Conservation (phyloP, 768 basidiomycete genomes). For the Russula vinacea region DNA sequence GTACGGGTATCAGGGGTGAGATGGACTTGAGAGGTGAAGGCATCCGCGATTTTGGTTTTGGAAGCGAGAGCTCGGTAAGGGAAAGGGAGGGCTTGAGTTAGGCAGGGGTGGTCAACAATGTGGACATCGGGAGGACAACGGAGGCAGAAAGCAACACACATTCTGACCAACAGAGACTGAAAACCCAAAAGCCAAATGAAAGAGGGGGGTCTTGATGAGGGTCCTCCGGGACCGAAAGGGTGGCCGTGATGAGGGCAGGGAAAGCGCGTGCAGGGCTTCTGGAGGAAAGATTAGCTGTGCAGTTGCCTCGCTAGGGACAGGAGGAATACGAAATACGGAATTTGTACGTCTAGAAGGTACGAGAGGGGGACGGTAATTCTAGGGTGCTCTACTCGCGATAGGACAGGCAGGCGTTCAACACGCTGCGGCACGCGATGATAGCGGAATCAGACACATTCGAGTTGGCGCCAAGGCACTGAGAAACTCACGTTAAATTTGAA, state of each 20-base stretch:
- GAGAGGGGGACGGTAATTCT: constrained; percentile 2
- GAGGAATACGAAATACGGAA: constrained; percentile 2
- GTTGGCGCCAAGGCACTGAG: constrained; percentile 20
- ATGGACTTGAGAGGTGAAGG: constrained; percentile 21
- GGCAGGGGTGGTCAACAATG: constrained; percentile 4
- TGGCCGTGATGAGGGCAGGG: background rate
- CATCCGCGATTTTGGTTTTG: background rate
- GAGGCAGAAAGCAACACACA: constrained; percentile 7
- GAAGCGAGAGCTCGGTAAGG: background rate
- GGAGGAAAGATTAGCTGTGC: constrained; percentile 5
- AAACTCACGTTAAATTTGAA: constrained; percentile 8
- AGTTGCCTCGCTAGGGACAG: background rate
- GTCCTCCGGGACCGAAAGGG: background rate
- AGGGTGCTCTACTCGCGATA: constrained; percentile 17
- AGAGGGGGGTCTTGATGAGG: background rate
- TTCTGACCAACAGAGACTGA: constrained; percentile 2
- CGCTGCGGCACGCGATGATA: constrained; percentile 26
- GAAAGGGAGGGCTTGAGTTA: constrained; percentile 10
- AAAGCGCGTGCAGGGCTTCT: background rate
- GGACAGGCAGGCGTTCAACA: constrained; percentile 18
- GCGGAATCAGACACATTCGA: constrained; percentile 13
- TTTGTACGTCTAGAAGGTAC: constrained; percentile 13
- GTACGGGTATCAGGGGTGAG: constrained; percentile 35
- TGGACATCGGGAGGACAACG: constrained; percentile 14
- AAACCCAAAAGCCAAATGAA: constrained; percentile 14